Conservation (phyloP, 1,139 yeast species). For the Kodamaea fungicola region DNA sequence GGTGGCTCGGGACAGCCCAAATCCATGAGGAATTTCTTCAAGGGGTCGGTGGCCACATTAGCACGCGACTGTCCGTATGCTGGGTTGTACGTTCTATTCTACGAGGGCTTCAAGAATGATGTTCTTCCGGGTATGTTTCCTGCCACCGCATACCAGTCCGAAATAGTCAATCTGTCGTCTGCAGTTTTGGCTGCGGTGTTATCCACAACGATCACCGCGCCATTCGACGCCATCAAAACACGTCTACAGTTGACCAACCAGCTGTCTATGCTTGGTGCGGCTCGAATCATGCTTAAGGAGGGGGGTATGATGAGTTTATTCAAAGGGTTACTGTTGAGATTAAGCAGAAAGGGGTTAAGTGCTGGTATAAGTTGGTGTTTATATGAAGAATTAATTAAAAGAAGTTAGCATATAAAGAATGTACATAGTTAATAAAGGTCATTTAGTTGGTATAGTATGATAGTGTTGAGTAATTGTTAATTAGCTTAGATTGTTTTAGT, state of each 20-base stretch:
- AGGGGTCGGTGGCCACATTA: constrained; percentile 84
- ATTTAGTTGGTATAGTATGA: no score
- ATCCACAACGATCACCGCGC: constrained; percentile 88
- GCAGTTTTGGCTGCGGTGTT: constrained; percentile 74
- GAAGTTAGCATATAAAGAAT: not conserved
- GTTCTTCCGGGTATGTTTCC: constrained; percentile 23
- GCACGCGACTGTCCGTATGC: constrained; percentile 96
- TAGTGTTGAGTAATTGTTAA: no score
- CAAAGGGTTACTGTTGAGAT: constrained; percentile 77
- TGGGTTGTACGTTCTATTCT: constrained; percentile 81
- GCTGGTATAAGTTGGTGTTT: constrained; percentile 98
- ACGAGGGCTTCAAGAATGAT: constrained; percentile 65
- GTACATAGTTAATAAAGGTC: no score
- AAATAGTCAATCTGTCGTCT: constrained; percentile 62
- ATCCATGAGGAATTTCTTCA: constrained; percentile 64
- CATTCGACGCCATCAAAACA: constrained; percentile 92
- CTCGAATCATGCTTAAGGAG: constrained; percentile 40
- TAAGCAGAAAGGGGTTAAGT: constrained; percentile 81
- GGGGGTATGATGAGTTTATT: constrained; percentile 67
- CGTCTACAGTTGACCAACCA: constrained; percentile 62
- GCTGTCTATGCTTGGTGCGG: constrained; percentile 24
- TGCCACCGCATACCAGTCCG: constrained; percentile 33
- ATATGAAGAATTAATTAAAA: constrained; percentile 78
- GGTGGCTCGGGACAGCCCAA: constrained; percentile 14
- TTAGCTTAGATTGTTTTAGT: no score